phyloP scores from a whole-genome alignment of 805 yeast species.

The Monosporozyma solicola region DNA sequence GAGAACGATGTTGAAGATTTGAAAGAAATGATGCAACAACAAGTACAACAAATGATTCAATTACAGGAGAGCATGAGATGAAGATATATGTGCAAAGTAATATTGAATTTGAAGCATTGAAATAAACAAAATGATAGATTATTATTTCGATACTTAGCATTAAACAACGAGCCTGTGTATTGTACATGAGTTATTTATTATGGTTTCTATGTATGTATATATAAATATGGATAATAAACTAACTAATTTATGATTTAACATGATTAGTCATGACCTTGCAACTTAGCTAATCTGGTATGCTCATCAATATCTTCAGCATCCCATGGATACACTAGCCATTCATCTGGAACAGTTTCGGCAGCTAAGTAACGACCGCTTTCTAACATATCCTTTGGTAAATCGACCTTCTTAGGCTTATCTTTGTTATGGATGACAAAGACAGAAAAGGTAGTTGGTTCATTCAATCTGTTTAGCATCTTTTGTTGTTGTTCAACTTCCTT shows the following conservation, averaged over 20 bases:
- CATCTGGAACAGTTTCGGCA: slow-evolving; percentile 65
- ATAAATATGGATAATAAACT: neutral
- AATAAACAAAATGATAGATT: neutral
- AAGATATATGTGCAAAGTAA: neutral
- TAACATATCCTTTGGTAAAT: slow-evolving; percentile 55
- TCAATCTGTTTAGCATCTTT: slow-evolving; percentile 44
- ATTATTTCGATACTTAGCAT: neutral
- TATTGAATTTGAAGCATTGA: neutral
- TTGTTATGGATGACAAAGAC: slow-evolving; percentile 81
- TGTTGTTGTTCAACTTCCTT: slow-evolving; percentile 51
- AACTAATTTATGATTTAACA: neutral
- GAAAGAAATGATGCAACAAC: slow-evolving; percentile 73
- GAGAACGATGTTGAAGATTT: slow-evolving; percentile 82
- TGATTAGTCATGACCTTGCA: slow-evolving; percentile 52
- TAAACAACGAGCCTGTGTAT: neutral
- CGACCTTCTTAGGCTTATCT: slow-evolving; percentile 70
- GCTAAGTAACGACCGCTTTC: slow-evolving; percentile 58
- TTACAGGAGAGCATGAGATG: slow-evolving; percentile 34
- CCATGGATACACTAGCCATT: slow-evolving; percentile 90
- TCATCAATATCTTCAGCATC: slow-evolving; percentile 73
- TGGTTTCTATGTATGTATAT: neutral
- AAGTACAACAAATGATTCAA: slow-evolving; percentile 79
- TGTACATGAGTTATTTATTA: neutral
- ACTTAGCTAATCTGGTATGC: slow-evolving; percentile 56
- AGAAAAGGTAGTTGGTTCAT: slow-evolving; percentile 57